Percentiles rank a stretch among this genome's conserved stretches.
Conservation (phyloP, 2,329 filamentous ascomycete genomes). For the Botryotinia convoluta region DNA sequence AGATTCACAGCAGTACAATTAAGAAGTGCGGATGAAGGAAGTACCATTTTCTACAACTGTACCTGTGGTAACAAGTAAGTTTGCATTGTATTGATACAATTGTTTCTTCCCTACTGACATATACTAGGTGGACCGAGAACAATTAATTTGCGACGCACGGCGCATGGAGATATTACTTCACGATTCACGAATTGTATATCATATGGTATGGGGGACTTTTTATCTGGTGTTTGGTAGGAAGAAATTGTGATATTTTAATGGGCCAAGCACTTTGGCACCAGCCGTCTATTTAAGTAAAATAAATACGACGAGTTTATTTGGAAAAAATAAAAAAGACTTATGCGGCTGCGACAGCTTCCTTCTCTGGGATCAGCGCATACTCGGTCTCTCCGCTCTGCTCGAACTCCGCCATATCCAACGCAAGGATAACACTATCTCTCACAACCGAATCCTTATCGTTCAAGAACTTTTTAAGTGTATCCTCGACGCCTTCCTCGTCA, state of each 20-base stretch:
- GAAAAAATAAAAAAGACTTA: slow-evolving; percentile 18
- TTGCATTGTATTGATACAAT: neutral
- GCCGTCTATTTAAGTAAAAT: slow-evolving; percentile 23
- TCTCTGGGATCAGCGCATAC: slow-evolving; percentile 84
- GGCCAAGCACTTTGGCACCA: slow-evolving; percentile 39
- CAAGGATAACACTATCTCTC: slow-evolving; percentile 89
- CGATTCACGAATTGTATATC: slow-evolving; percentile 9
- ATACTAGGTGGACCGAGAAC: slow-evolving; percentile 40
- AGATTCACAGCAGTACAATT: slow-evolving; percentile 82
- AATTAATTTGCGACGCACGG: slow-evolving; percentile 35
- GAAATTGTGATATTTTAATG: slow-evolving; percentile 28
- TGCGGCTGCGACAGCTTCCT: slow-evolving; percentile 28
- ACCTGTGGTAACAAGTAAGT: slow-evolving; percentile 80
- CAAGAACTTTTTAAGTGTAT: slow-evolving; percentile 76
- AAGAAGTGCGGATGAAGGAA: slow-evolving; percentile 91
- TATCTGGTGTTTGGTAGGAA: slow-evolving; percentile 9
- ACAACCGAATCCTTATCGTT: slow-evolving; percentile 92
- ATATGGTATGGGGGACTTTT: neutral
- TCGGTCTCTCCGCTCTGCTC: slow-evolving; percentile 86
- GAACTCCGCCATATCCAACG: slow-evolving; percentile 96
- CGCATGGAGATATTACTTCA: neutral
- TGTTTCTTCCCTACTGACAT: slow-evolving; percentile 20
- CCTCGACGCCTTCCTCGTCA: slow-evolving; percentile 89
- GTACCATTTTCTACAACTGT: slow-evolving; percentile 86
- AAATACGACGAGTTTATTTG: neutral